Base-by-base conservation (phyloP, 768 basidiomycete species). In the Hirschioporus abietinus region DNA sequence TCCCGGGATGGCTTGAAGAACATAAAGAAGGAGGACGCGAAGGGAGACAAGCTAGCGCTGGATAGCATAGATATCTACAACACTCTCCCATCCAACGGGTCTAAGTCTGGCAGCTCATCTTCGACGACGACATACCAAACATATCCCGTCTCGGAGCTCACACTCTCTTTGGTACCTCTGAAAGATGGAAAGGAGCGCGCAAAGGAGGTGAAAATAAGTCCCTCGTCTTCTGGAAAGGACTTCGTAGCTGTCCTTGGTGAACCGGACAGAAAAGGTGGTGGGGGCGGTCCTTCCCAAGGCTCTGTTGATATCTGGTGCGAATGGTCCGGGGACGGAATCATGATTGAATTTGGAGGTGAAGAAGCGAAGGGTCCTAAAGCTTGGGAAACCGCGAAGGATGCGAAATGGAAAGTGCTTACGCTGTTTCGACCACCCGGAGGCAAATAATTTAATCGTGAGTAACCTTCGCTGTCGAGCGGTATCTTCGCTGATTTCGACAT, bases 241-340 rank as follows among this genome's bases (percentile, higher is more conserved):
- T 88, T 99, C 67, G 91, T 97, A 9, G 71, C 76, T 27, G 74
- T 76, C 60, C 74, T 97, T 60, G 95, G 95, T 10, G 96, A 98
- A 76, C 96, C 96, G 7, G 86, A 86, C 72, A 83, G 92, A 68
- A 99, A 97, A 75, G 96, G 96, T 7, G 95, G 95, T 24, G 95
- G 96, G 1, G 80, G 87, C 9, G 93, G 93, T 0, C 92, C 93
- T 15, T 90, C 89, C 24, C 86, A 87, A 1, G 91, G 92, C 52
- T 93, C 90, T 35, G 91, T 96, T 70, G 89, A 89, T 30, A 93
- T 96, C 70, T 97, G 94, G 93, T 91, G 94, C 70, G 94, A 97
- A 76, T 97, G 95, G 95, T 82, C 86, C 27, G 83, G 79, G 70
- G 84, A 89, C 68, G 93, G 92, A 1, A 74, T 95, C 36, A 92